phyloP scores from a whole-genome alignment of 768 basidiomycete species.

The Rhodotorula diobovata region DNA sequence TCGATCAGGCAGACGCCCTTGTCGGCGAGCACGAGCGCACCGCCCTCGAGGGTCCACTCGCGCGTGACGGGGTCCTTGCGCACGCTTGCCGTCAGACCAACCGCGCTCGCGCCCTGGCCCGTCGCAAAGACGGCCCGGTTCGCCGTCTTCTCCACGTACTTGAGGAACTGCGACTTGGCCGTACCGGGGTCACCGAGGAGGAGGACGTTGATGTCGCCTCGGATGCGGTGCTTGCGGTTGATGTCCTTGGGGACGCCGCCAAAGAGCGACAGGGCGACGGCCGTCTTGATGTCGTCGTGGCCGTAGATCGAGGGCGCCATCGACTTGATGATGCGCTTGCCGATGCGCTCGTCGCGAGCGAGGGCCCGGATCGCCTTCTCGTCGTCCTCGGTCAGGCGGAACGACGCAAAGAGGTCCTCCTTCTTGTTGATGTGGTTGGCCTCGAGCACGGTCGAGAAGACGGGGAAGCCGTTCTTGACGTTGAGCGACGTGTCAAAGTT shows the following conservation, averaged over 20 bases:
- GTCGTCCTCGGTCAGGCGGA: constrained; percentile 93
- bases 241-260: constrained; percentile 93
- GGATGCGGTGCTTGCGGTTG: constrained; percentile 89
- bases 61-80: constrained; percentile 94
- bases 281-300: constrained; percentile 98
- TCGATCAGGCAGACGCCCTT: constrained; percentile 97
- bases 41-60: constrained; percentile 98
- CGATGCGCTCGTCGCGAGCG: constrained; percentile 85
- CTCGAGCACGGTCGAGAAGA: constrained; percentile 96
- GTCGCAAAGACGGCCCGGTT: constrained; percentile 97
- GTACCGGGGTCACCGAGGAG: constrained; percentile 97
- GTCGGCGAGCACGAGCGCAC: constrained; percentile 95
- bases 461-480: constrained; percentile 97
- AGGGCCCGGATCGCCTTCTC: constrained; percentile 84
- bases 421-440: constrained; percentile 99
- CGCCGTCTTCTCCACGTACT: constrained; percentile 98
- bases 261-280: constrained; percentile 88
- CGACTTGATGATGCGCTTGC: constrained; percentile 95
- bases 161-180: constrained; percentile 97
- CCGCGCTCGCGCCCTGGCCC: constrained; percentile 95
- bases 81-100: constrained; percentile 98
- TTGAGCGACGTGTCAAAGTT: constrained; percentile 98
- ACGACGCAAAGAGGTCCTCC: constrained; percentile 97
- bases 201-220: constrained; percentile 96
- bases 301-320: constrained; percentile 99